phyloP scores from a whole-genome alignment of 148 eudicot species.

The Rhododendron simsii region DNA sequence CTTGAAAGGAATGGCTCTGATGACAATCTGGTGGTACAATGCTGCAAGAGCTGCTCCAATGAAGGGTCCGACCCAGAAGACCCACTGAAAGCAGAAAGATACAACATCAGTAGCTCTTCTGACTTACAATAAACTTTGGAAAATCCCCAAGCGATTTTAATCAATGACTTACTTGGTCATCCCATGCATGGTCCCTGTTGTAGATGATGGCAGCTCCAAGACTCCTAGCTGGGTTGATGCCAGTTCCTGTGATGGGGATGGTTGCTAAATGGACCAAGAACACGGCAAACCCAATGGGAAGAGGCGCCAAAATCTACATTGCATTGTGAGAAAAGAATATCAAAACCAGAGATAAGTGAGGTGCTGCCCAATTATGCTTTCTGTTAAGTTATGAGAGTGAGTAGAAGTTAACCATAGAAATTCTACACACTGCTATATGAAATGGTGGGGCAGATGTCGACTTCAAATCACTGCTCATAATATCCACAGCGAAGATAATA shows the following conservation, averaged over 20 bases:
- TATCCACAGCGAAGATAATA: background rate
- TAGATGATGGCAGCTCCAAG: constrained; percentile 53
- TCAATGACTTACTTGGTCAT: constrained; percentile 33
- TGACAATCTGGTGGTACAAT: constrained; percentile 52
- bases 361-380: background rate
- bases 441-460: background rate
- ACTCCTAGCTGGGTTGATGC: constrained; percentile 56
- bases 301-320: constrained; percentile 48
- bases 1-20: constrained; percentile 73
- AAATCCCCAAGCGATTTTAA: background rate
- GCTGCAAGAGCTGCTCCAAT: constrained; percentile 85
- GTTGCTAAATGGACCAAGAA: constrained; percentile 55
- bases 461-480: background rate
- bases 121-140: background rate
- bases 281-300: constrained; percentile 54
- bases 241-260: constrained; percentile 56
- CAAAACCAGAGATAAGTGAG: background rate
- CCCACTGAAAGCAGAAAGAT: constrained; percentile 41
- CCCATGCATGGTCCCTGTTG: constrained; percentile 39
- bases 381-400: background rate
- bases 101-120: background rate
- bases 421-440: background rate
- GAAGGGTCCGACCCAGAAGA: constrained; percentile 90
- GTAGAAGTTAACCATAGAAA: background rate
- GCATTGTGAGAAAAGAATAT: background rate